These are phyloP conservation scores for Lentinula sp. DNA, from an alignment of 768 basidiomycete genomes.

Conservation along the genomic window DNA sequence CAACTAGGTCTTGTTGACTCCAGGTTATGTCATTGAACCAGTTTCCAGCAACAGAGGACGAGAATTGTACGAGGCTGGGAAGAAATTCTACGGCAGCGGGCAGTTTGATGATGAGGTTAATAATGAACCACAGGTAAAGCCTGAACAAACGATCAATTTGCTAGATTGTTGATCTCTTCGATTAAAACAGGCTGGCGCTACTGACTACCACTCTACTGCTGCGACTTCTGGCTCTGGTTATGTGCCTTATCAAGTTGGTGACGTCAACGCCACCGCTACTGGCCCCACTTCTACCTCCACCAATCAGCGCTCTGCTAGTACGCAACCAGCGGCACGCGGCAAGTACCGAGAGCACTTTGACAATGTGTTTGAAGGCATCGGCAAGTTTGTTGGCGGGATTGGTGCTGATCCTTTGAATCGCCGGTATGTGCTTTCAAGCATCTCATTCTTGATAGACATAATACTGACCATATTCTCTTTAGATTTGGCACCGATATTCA, in stretches of 20 bases:
- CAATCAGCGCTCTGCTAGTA: background rate
- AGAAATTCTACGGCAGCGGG: constrained; percentile 55
- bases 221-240: background rate
- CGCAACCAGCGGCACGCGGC: constrained; percentile 22
- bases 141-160: too few species aligned
- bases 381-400: constrained; percentile 80
- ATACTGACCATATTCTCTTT: background rate
- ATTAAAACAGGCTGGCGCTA: too few species aligned
- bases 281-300: background rate
- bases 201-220: background rate
- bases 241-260: background rate
- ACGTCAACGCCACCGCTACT: background rate
- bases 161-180: too few species aligned
- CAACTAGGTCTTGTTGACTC: constrained; percentile 60
- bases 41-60: constrained; percentile 61
- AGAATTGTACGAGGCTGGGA: constrained; percentile 63
- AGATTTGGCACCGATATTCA: constrained; percentile 50
- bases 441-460: background rate
- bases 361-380: constrained; percentile 61
- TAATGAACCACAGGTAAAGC: background rate
- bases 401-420: constrained; percentile 65
- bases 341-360: constrained; percentile 73
- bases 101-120: background rate
- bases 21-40: constrained; percentile 83
- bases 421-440: constrained; percentile 19